Percentiles rank a stretch among this genome's conserved stretches.
Conservation (phyloP, 257 asterid species). For the Fraxinus cuspidata region DNA sequence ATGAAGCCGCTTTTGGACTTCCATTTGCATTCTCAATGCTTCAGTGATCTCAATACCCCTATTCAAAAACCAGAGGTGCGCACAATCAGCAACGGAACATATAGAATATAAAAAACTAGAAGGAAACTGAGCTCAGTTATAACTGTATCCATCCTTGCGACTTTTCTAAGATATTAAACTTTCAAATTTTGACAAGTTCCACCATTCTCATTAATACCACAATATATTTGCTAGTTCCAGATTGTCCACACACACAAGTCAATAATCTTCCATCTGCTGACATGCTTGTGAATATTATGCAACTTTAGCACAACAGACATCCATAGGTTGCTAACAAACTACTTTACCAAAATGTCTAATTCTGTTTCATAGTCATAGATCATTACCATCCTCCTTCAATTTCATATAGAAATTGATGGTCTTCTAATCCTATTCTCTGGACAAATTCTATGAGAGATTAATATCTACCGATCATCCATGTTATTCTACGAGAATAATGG, state of each 20-base stretch:
- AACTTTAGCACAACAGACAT: constrained; percentile 14
- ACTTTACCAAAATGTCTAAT: neutral
- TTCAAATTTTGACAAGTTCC: neutral
- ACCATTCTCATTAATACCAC: neutral
- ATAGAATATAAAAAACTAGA: neutral
- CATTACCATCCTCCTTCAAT: neutral
- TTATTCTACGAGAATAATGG: neutral
- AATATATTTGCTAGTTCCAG: neutral
- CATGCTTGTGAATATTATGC: neutral
- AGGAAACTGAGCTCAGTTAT: constrained; percentile 4
- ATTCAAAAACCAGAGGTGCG: constrained; percentile 23
- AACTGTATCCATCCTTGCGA: constrained; percentile 3
- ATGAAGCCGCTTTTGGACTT: constrained; percentile 91
- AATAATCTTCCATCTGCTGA: neutral
- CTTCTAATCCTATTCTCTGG: constrained; percentile 2
- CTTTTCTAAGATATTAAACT: constrained; percentile 4
- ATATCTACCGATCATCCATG: constrained; percentile 4
- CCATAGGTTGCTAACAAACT: neutral
- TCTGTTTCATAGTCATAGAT: neutral
- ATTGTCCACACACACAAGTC: neutral
- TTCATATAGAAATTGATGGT: neutral
- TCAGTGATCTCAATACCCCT: constrained; percentile 93
- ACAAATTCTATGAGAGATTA: neutral
- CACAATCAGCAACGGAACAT: constrained; percentile 17
- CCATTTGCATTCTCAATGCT: constrained; percentile 89